A percentile compares a stretch with the other conserved stretches of the same genome.
phyloP scores from a whole-genome alignment of 108 stramenopile species.

The Skeletonema costatum region DNA sequence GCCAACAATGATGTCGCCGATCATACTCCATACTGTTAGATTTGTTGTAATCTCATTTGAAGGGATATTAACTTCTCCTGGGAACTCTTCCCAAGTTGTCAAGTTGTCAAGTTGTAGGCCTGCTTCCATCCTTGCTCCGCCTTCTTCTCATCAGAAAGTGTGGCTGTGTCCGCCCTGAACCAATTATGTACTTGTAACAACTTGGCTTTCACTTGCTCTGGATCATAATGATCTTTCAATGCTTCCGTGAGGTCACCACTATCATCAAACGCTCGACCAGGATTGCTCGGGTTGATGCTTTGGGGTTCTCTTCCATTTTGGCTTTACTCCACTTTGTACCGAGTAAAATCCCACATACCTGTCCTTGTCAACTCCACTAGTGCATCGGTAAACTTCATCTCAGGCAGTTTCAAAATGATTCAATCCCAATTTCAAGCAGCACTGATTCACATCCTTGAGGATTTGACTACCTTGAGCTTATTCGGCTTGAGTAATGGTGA shows the following conservation, averaged over 20 bases:
- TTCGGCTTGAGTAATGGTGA: slow-evolving; percentile 41
- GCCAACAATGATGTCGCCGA: too few species aligned
- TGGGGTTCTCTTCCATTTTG: slow-evolving; percentile 46
- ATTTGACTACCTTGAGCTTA: slow-evolving; percentile 44
- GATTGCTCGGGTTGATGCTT: slow-evolving; percentile 39
- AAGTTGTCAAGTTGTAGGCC: slow-evolving; percentile 52
- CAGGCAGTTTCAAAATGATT: slow-evolving; percentile 87
- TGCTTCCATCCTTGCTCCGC: slow-evolving; percentile 29
- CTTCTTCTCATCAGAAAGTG: slow-evolving; percentile 33
- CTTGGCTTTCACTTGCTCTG: slow-evolving; percentile 38
- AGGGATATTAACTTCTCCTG: slow-evolving; percentile 42
- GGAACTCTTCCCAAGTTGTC: slow-evolving; percentile 46
- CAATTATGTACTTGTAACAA: slow-evolving; percentile 50
- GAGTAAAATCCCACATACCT: slow-evolving; percentile 41
- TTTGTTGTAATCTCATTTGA: too few species aligned
- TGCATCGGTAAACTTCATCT: slow-evolving; percentile 59
- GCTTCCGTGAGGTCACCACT: slow-evolving; percentile 42
- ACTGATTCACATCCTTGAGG: slow-evolving; percentile 43
- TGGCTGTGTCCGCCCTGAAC: slow-evolving; percentile 38
- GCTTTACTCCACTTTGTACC: slow-evolving; percentile 40
- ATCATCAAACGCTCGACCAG: slow-evolving; percentile 52
- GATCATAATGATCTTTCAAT: slow-evolving; percentile 55
- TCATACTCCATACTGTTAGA: too few species aligned
- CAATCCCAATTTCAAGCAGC: slow-evolving; percentile 60
- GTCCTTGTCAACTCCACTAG: slow-evolving; percentile 42